Percentiles rank a stretch among this genome's conserved stretches.
phyloP scores from a whole-genome alignment of 192 early-diverging fungal genomes.

The Irineochytrium annulatum region DNA sequence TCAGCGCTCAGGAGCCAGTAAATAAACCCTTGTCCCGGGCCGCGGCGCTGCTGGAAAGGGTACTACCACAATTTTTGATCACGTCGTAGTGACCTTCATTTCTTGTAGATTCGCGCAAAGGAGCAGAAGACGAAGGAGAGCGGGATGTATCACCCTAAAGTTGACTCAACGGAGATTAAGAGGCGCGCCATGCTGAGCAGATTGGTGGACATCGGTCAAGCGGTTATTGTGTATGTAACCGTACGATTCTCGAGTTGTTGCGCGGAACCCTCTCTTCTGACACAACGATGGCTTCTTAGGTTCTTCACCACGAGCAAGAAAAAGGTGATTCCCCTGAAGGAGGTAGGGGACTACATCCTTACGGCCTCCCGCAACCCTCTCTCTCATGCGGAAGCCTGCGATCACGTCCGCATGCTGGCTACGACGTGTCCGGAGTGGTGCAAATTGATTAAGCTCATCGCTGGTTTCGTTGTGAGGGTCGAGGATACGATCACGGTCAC shows the following conservation, averaged over 20 bases:
- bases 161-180: slow-evolving; percentile 19
- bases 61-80: slow-evolving; percentile 3
- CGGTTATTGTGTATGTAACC: slow-evolving; percentile 7
- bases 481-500: background rate
- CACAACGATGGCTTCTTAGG: slow-evolving; percentile 1
- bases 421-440: slow-evolving; percentile 32
- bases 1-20: slow-evolving; percentile 5
- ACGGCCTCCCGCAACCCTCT: slow-evolving; percentile 12
- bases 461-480: slow-evolving; percentile 7
- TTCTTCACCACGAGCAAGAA: slow-evolving; percentile 17
- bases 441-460: slow-evolving; percentile 12
- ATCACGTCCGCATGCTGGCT: slow-evolving; percentile 22
- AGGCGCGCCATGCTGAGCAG: slow-evolving; percentile 29
- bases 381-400: slow-evolving; percentile 28
- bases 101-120: slow-evolving; percentile 25
- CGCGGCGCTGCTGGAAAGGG: slow-evolving; percentile 25
- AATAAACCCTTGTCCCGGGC: slow-evolving; percentile 20
- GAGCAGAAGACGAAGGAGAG: slow-evolving; percentile 21
- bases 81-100: background rate
- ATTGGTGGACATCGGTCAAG: slow-evolving; percentile 22
- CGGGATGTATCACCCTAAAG: slow-evolving; percentile 13
- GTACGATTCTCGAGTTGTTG: background rate
- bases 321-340: slow-evolving; percentile 17
- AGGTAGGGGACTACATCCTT: slow-evolving; percentile 24
- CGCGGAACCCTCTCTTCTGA: background rate